These are phyloP conservation scores for Myxozyma kluyveri DNA, from an alignment of 805 yeast species.

Conservation along the genomic window DNA sequence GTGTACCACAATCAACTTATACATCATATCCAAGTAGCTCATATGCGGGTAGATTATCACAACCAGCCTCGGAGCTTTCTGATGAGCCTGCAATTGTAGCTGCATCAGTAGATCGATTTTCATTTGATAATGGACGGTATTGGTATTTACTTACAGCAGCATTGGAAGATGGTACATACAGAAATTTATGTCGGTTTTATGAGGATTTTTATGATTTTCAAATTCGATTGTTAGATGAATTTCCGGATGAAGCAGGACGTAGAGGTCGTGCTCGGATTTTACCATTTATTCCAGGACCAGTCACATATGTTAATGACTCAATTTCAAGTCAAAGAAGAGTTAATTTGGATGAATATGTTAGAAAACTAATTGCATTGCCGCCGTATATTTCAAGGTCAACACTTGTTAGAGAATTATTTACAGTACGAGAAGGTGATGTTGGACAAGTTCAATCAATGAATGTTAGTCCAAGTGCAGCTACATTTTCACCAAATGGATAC, in stretches of 20 bases:
- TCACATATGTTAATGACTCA: slow-evolving; percentile 82
- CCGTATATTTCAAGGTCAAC: slow-evolving; percentile 48
- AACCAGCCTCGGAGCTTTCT: slow-evolving; percentile 1
- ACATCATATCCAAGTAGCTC: slow-evolving; percentile 7
- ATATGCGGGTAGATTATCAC: slow-evolving; percentile 8
- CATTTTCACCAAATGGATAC: neutral
- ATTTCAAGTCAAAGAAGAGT: slow-evolving; percentile 55
- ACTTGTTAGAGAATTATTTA: slow-evolving; percentile 65
- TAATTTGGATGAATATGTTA: slow-evolving; percentile 56
- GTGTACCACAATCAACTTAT: slow-evolving; percentile 2
- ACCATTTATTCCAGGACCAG: slow-evolving; percentile 95
- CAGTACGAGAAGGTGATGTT: slow-evolving; percentile 61
- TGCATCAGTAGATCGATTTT: slow-evolving; percentile 76
- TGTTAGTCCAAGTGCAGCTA: slow-evolving; percentile 34
- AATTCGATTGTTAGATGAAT: slow-evolving; percentile 72
- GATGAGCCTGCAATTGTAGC: slow-evolving; percentile 44
- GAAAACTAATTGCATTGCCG: slow-evolving; percentile 67
- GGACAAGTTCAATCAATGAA: slow-evolving; percentile 42
- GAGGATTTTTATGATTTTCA: slow-evolving; percentile 96
- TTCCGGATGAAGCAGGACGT: slow-evolving; percentile 91
- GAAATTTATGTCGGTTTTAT: slow-evolving; percentile 81
- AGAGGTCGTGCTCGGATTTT: slow-evolving; percentile 73
- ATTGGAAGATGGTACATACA: slow-evolving; percentile 61
- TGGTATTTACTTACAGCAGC: slow-evolving; percentile 76
- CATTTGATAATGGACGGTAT: slow-evolving; percentile 79